Evolutionary conservation across 768 basidiomycete genomes (phyloP).

Genomic region (Asterophora lycoperdoides): DNA sequence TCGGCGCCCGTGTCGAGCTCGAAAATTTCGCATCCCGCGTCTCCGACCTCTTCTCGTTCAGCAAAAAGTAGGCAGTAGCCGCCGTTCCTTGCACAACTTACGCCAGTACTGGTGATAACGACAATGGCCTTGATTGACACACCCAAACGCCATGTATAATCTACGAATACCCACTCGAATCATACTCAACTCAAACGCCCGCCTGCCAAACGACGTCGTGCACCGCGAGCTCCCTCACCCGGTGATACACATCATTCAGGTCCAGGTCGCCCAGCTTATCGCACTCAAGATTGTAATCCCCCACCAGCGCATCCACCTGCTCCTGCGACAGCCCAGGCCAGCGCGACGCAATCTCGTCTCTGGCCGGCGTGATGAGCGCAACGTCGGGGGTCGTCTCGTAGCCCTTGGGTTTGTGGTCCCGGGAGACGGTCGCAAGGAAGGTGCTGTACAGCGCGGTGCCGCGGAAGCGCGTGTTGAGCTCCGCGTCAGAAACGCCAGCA

Average conservation of each 20-base stretch:
- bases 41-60: constrained; percentile 20
- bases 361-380: constrained; percentile 54
- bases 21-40: constrained; percentile 37
- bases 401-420: constrained; percentile 38
- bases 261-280: constrained; percentile 53
- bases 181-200: constrained; percentile 10
- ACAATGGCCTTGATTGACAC: too few species aligned
- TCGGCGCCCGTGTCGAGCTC: constrained; percentile 55
- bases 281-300: constrained; percentile 62
- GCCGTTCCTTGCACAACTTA: background rate
- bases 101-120: too few species aligned
- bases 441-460: constrained; percentile 73
- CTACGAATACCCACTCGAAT: constrained; percentile 7
- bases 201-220: constrained; percentile 41
- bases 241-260: constrained; percentile 57
- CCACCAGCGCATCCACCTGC: constrained; percentile 51
- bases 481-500: constrained; percentile 68
- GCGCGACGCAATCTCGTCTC: constrained; percentile 59
- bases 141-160: constrained; percentile 1
- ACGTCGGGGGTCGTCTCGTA: constrained; percentile 54
- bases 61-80: constrained; percentile 8
- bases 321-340: constrained; percentile 73
- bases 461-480: constrained; percentile 67
- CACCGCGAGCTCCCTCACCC: constrained; percentile 59
- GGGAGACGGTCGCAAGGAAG: constrained; percentile 44